phyloP scores from a whole-genome alignment of 495 filamentous ascomycete species.

The Hyaloscypha bicolor region DNA sequence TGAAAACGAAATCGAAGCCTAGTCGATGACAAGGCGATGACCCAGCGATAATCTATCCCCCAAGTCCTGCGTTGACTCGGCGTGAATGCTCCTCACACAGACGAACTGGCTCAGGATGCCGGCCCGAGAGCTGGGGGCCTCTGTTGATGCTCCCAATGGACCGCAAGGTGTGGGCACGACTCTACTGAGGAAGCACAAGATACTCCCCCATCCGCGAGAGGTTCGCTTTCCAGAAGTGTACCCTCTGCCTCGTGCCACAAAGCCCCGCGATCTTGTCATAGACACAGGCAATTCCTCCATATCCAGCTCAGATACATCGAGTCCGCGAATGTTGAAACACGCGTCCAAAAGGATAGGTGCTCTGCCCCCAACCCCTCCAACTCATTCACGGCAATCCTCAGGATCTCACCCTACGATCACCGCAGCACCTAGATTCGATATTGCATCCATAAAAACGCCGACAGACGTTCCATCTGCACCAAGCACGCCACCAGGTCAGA shows the following conservation, averaged over 20 bases:
- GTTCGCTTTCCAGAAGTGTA: slow-evolving; percentile 32
- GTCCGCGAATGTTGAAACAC: slow-evolving; percentile 38
- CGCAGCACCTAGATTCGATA: slow-evolving; percentile 38
- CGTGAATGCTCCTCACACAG: slow-evolving; percentile 36
- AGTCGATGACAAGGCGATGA: slow-evolving; percentile 15
- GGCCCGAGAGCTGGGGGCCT: slow-evolving; percentile 27
- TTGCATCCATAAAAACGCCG: slow-evolving; percentile 35
- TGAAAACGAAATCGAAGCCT: slow-evolving; percentile 18
- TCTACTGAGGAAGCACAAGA: slow-evolving; percentile 57
- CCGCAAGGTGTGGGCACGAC: slow-evolving; percentile 24
- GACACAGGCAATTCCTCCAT: slow-evolving; percentile 28
- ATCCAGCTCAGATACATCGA: slow-evolving; percentile 31
- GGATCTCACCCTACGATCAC: slow-evolving; percentile 40
- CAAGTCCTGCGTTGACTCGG: slow-evolving; percentile 9
- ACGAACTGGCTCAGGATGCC: slow-evolving; percentile 36
- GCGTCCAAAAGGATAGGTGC: slow-evolving; percentile 35
- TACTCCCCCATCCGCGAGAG: slow-evolving; percentile 50
- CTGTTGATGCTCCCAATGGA: slow-evolving; percentile 30
- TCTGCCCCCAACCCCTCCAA: slow-evolving; percentile 56
- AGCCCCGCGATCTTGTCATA: slow-evolving; percentile 24
- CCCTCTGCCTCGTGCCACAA: slow-evolving; percentile 32
- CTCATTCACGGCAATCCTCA: slow-evolving; percentile 54
- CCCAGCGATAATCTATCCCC: slow-evolving; percentile 10
- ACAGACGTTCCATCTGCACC: slow-evolving; percentile 41
- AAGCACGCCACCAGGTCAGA: slow-evolving; percentile 61